Base-by-base conservation (phyloP, 495 filamentous ascomycete genomes). In the Talaromyces nanjingensis region DNA sequence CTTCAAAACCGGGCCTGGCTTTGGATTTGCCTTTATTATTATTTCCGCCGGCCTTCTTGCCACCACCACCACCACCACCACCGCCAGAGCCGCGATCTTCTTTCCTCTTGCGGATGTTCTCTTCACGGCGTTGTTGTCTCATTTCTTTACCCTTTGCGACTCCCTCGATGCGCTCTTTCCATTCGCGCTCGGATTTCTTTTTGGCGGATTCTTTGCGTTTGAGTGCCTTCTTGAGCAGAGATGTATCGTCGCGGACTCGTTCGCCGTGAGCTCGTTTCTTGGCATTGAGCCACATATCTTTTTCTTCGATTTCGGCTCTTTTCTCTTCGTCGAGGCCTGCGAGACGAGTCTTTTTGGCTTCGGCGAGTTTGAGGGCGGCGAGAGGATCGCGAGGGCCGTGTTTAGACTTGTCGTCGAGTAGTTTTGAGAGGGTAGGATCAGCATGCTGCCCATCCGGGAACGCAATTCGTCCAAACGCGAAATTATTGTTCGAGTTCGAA, bases 251-350 rank as follows among this genome's bases (percentile, higher is more conserved):
- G 64, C 86, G 82, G n/a, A 97, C 86, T 68, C 92, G 91, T 72
- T 97, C 92, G 29, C 94, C 91, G 66, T 93, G 89, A 3, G 90
- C 91, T 27, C 90, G 87, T 73, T 93, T 91, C 74, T 91, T 86
- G 6, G 93, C 94, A 59, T 92, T 93, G 63, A 96, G 80, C 94
- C 94, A 98, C 58, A 86, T 74, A 70, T 98, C 93, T 77, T 97
- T 97, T 76, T 97, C 92, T 65, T 90, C 85, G 22, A 98, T 84
- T 61, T 94, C 89, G 57, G 86, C 88, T 47, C 87, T 89, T 77
- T 96, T 93, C 65, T 86, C 83, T 3, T 86, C 84, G 65, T 90
- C 86, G 74, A 96, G 84, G 33, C 76, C 80, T 33, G 82, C 83
- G 39, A 97, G 69, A 47, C 91, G 86, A 73, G 74, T 89, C 83